Evolutionary conservation across 2,329 filamentous ascomycete genomes (phyloP), one percentile per base, ranked within the genome.

Genomic region (Ceratocystis ficicola): DNA sequence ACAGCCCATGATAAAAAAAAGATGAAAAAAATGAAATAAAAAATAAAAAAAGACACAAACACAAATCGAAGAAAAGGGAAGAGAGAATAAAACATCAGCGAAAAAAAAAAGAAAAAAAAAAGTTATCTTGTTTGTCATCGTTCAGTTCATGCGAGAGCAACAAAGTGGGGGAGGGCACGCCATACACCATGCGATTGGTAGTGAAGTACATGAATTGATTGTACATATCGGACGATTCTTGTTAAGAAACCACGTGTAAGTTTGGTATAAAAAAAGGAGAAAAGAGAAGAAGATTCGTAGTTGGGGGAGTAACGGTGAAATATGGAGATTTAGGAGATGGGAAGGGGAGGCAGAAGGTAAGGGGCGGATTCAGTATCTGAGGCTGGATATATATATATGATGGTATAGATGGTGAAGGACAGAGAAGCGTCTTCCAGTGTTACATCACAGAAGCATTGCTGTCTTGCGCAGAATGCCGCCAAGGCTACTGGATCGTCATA

Each of bases 201-300:
- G 36, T 22, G 61, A 25, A 36, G 46, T 63, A 48, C 46, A 63
- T 63, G 61, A 50, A 63, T 50, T 63, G 61, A 48, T 50, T 46
- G 44, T 63, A 46, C 61, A 63, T 32, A 48, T 63, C 61, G 32
- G 41, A 63, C 30, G 41, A n/a, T 30, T 59, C 46, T 22, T 59
- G 25, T 20, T 15, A 59, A 36, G 28, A 59, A 32, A n/a, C 7
- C 25, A 59, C 7, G 55, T 59, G 28, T 30, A 59, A 30, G 36
- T 41, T 41, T 12, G 36, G 36, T 30, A 30, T 17, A 28, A 44
- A 30, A 44, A 30, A 62, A n/a, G n/a, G 32, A 62, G 41, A 44
- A 28, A 28, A 62, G 41, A 44, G n/a, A 28, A 62, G 8, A 44
- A 22, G 55, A 36, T 8, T 22, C 10, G 22, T 20, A 22, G 20